phyloP scores from a whole-genome alignment of 441 rosid genomes.

The Metrosideros polymorpha region DNA sequence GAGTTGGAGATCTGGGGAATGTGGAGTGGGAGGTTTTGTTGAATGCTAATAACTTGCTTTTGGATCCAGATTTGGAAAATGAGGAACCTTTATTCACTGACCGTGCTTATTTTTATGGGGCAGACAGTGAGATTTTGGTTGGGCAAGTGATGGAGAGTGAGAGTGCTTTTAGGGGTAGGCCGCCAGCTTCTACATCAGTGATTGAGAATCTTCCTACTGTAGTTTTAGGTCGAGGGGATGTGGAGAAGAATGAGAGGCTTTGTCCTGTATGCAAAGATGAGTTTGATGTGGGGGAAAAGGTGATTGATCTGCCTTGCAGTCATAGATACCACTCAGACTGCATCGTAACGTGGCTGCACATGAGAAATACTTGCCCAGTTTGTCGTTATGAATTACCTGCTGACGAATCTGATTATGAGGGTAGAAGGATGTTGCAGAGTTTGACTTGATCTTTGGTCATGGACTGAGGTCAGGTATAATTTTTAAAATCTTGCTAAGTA shows the following conservation, averaged over 20 bases:
- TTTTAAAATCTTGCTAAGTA: not conserved
- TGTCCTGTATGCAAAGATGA: slow-evolving; percentile 95
- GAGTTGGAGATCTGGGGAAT: slow-evolving; percentile 35
- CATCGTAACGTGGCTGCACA: slow-evolving; percentile 72
- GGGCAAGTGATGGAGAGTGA: slow-evolving; percentile 68
- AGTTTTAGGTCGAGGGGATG: slow-evolving; percentile 41
- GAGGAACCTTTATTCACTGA: slow-evolving; percentile 40
- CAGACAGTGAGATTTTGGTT: slow-evolving; percentile 53
- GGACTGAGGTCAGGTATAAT: not conserved
- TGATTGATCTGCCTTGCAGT: slow-evolving; percentile 64
- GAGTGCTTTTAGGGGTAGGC: slow-evolving; percentile 31
- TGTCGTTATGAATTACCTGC: slow-evolving; percentile 86
- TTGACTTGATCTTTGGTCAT: not conserved
- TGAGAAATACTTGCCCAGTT: slow-evolving; percentile 90
- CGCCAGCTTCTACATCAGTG: slow-evolving; percentile 64
- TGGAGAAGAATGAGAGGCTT: slow-evolving; percentile 25
- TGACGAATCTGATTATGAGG: slow-evolving; percentile 66
- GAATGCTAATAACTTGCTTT: slow-evolving; percentile 31
- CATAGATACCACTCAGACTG: slow-evolving; percentile 81
- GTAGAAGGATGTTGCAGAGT: slow-evolving; percentile 28
- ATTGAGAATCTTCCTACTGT: slow-evolving; percentile 53
- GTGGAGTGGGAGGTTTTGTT: slow-evolving; percentile 77
- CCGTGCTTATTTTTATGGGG: slow-evolving; percentile 37
- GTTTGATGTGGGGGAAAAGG: slow-evolving; percentile 44
- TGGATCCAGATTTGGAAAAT: slow-evolving; percentile 38